These are phyloP conservation scores for Peronosclerospora sorghi DNA, from an alignment of 352 stramenopile genomes.

Conservation along the genomic window DNA sequence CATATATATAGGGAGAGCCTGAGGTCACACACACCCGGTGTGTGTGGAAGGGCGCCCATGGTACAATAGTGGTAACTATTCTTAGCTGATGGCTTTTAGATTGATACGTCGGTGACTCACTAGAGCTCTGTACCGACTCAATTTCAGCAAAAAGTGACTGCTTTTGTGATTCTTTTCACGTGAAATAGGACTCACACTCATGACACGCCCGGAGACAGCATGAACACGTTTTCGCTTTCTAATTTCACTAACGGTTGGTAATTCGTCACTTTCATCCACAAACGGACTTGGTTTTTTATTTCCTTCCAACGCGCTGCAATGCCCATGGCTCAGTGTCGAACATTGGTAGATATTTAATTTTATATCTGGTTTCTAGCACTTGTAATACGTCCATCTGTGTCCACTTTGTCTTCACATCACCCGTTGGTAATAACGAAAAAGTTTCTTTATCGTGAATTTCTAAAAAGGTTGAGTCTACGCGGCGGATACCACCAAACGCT, in stretches of 20 bases:
- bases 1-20: too few relatives aligned
- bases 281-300: not conserved
- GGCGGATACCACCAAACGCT: too few relatives aligned
- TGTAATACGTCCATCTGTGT: too few relatives aligned
- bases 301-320: not conserved
- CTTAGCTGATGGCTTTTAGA: too few relatives aligned
- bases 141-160: conserved; percentile 64
- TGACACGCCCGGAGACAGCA: conserved; percentile 34
- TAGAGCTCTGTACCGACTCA: conserved; percentile 10
- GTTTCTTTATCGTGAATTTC: conserved; percentile 34
- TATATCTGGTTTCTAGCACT: too few relatives aligned
- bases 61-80: too few relatives aligned
- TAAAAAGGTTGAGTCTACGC: conserved; percentile 22
- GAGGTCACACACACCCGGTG: too few relatives aligned
- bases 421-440: conserved; percentile 5
- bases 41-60: too few relatives aligned
- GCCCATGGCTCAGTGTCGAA: conserved; percentile 25
- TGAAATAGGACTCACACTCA: conserved; percentile 44
- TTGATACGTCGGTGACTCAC: too few relatives aligned
- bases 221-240: conserved; percentile 29
- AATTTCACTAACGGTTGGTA: conserved; percentile 1
- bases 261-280: not conserved
- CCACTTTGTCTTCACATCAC: conserved; percentile 1
- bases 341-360: conserved; percentile 32
- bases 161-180: conserved; percentile 21